These are phyloP conservation scores for Blastomyces gilchristii DNA, from an alignment of 2,329 filamentous ascomycete species.

Conservation along the genomic window DNA sequence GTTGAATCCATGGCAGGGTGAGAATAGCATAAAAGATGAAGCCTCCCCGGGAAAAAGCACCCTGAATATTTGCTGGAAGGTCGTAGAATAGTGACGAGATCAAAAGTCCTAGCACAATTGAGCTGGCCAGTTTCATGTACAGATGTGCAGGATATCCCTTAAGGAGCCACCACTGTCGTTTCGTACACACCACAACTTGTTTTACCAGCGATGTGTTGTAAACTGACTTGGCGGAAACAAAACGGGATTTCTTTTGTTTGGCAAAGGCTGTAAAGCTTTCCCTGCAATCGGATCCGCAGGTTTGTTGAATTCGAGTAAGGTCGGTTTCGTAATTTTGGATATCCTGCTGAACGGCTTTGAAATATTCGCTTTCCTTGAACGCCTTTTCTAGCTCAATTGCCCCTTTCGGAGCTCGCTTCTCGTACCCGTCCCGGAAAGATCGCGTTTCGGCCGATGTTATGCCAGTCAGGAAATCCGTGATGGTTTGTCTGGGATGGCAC, in stretches of 20 bases:
- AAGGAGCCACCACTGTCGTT: slow-evolving; percentile 65
- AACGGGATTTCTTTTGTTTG: slow-evolving; percentile 42
- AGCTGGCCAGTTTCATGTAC: slow-evolving; percentile 63
- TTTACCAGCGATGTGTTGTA: slow-evolving; percentile 63
- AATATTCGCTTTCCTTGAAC: slow-evolving; percentile 52
- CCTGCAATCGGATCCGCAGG: slow-evolving; percentile 19
- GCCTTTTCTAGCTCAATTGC: slow-evolving; percentile 56
- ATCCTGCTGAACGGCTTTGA: slow-evolving; percentile 48
- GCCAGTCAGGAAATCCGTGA: slow-evolving; percentile 61
- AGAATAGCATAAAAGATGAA: slow-evolving; percentile 53
- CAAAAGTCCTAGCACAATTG: slow-evolving; percentile 58
- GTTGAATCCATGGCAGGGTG: slow-evolving; percentile 55
- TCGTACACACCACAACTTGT: slow-evolving; percentile 50
- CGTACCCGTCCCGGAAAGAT: slow-evolving; percentile 51
- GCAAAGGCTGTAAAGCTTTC: slow-evolving; percentile 50
- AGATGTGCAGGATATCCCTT: slow-evolving; percentile 59
- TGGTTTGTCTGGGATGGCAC: slow-evolving; percentile 51
- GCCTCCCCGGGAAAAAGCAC: slow-evolving; percentile 51
- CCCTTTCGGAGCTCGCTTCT: slow-evolving; percentile 53
- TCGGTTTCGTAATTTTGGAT: slow-evolving; percentile 48
- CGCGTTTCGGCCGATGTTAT: slow-evolving; percentile 52
- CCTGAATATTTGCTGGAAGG: slow-evolving; percentile 44
- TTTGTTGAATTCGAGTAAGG: slow-evolving; percentile 38
- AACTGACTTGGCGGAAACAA: slow-evolving; percentile 52
- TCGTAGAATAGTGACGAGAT: slow-evolving; percentile 66